A percentile compares a stretch with the other conserved stretches of the same genome.
Evolutionary conservation across 1,139 yeast genomes (phyloP).

Genomic region (Diutina scorzettiae): DNA sequence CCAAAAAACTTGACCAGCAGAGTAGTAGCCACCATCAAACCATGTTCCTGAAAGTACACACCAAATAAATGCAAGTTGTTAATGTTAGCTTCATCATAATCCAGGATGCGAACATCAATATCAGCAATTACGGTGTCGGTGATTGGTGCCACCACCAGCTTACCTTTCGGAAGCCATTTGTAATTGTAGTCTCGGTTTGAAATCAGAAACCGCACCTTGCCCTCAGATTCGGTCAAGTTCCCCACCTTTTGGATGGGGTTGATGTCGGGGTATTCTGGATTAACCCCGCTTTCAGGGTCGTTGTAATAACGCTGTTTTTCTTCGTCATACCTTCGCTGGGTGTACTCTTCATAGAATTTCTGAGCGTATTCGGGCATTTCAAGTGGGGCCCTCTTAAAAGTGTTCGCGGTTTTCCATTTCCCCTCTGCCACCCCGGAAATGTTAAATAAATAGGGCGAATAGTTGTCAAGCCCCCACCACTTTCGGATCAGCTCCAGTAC

Average conservation of each 20-base stretch:
- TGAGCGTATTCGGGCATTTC: conserved; percentile 32
- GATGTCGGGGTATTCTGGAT: conserved; percentile 8
- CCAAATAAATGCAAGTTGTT: conserved; percentile 46
- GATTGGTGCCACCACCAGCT: conserved; percentile 7
- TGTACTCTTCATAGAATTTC: conserved; percentile 20
- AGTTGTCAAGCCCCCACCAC: conserved; percentile 33
- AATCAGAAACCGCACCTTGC: neutral
- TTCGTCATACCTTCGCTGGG: conserved; percentile 15
- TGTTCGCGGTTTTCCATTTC: conserved; percentile 14
- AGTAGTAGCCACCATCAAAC: conserved; percentile 53
- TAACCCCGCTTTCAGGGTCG: conserved; percentile 14
- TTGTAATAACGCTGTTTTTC: conserved; percentile 16
- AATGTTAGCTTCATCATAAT: conserved; percentile 29
- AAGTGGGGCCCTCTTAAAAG: conserved; percentile 13
- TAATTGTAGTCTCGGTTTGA: neutral
- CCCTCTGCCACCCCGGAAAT: conserved; percentile 41
- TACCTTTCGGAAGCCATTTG: neutral
- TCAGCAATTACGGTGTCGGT: conserved; percentile 23
- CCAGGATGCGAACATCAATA: conserved; percentile 19
- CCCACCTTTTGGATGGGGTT: conserved; percentile 14
- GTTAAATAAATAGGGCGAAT: conserved; percentile 28
- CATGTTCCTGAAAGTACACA: conserved; percentile 58
- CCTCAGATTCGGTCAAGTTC: conserved; percentile 17
- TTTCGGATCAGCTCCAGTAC: conserved; percentile 33
- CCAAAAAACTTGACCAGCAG: conserved; percentile 69